Percentiles rank a stretch among this genome's conserved stretches.
Evolutionary conservation across 2,329 filamentous ascomycete genomes (phyloP).

Genomic region (Fusarium sarcochroum): DNA sequence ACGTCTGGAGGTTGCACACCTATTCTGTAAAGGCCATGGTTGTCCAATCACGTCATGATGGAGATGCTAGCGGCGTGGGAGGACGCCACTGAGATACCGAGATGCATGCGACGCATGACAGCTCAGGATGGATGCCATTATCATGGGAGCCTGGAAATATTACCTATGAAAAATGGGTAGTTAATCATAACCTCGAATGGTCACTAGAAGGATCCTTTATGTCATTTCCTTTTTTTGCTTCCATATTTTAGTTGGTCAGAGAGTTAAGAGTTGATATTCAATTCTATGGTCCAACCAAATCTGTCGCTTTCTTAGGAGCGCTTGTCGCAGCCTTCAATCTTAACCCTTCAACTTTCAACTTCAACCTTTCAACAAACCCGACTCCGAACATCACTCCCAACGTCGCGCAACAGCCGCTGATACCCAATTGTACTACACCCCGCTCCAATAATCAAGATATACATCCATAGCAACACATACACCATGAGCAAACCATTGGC

Average conservation of each 20-base stretch:
- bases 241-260: no score
- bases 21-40: conserved; percentile 2
- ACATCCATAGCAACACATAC: background rate
- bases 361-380: conserved; percentile 9
- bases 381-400: background rate
- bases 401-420: conserved; percentile 4
- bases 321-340: conserved; percentile 9
- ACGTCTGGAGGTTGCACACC: conserved; percentile 19
- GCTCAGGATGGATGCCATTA: no score
- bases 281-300: background rate
- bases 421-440: background rate
- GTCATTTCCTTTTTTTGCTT: no score
- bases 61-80: conserved; percentile 34
- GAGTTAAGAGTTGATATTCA: no score
- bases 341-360: conserved; percentile 14
- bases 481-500: conserved; percentile 65
- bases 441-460: background rate
- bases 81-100: conserved; percentile 33
- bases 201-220: no score
- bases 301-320: background rate
- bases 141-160: no score
- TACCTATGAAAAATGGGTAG: no score
- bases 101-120: conserved; percentile 5
- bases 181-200: no score
- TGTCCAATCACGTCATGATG: conserved; percentile 49